phyloP scores from a whole-genome alignment of 768 basidiomycete species.

The Melanogaster broomeanus region DNA sequence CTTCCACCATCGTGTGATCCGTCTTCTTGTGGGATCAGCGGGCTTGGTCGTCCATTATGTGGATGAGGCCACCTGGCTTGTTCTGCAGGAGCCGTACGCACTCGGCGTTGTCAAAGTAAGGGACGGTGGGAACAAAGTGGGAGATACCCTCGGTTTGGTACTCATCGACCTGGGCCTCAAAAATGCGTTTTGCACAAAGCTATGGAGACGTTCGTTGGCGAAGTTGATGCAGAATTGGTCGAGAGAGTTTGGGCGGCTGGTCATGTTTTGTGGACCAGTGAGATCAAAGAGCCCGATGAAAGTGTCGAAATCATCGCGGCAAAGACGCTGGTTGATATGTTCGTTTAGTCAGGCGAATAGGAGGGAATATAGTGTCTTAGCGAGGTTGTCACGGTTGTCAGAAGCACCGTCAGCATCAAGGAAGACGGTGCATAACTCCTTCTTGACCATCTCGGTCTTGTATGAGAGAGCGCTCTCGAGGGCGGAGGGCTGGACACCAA shows the following conservation, averaged over 20 bases:
- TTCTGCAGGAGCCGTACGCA: conserved; percentile 86
- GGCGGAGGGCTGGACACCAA: conserved; percentile 73
- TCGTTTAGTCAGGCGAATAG: conserved; percentile 97
- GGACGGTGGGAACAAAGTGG: conserved; percentile 63
- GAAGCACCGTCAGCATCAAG: conserved; percentile 93
- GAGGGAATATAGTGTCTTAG: conserved; percentile 90
- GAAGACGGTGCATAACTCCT: conserved; percentile 94
- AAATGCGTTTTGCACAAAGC: conserved; percentile 77
- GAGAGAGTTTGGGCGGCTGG: conserved; percentile 85
- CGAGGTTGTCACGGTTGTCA: conserved; percentile 91
- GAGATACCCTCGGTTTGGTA: conserved; percentile 83
- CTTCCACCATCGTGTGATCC: conserved; percentile 92
- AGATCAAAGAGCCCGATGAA: conserved; percentile 95
- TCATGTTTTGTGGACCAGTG: conserved; percentile 90
- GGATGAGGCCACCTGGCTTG: conserved; percentile 88
- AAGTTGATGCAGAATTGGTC: conserved; percentile 98
- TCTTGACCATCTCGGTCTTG: conserved; percentile 90
- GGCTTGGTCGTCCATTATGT: conserved; percentile 97
- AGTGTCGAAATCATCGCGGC: conserved; percentile 88
- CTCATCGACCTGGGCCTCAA: conserved; percentile 81
- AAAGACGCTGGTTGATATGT: conserved; percentile 92
- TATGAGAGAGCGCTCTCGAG: conserved; percentile 85
- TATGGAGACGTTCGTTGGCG: conserved; percentile 89
- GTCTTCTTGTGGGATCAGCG: conserved; percentile 86
- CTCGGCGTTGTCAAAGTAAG: conserved; percentile 91